Conservation (phyloP, 2,329 filamentous ascomycete genomes). For the Colletotrichum gigasporum region DNA sequence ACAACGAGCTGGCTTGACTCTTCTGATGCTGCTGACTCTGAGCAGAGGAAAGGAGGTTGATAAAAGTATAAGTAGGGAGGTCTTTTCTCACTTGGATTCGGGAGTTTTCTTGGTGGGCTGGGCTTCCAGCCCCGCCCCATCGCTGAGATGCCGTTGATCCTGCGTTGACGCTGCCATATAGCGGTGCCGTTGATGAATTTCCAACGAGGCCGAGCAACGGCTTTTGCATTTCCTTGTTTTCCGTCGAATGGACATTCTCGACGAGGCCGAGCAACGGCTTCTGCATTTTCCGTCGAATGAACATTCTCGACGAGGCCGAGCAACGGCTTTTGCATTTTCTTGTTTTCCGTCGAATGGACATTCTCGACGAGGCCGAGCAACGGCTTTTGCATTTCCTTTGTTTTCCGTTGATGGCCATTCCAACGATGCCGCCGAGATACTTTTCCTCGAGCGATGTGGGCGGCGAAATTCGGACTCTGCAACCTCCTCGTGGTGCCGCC, state of each 20-base stretch:
- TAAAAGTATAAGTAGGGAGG: not conserved
- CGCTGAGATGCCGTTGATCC: too few species aligned
- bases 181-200: not conserved
- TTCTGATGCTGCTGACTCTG: not conserved
- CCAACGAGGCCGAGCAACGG: not conserved
- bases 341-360: not conserved
- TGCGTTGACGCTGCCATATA: too few species aligned
- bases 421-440: not conserved
- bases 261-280: not conserved
- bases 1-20: not conserved
- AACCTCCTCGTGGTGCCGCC: conserved; percentile 28
- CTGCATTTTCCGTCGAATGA: not conserved
- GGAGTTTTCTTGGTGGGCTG: too few species aligned
- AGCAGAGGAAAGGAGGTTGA: not conserved
- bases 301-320: not conserved
- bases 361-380: not conserved
- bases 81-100: not conserved
- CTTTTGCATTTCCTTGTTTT: not conserved
- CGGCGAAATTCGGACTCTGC: conserved; percentile 27
- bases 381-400: not conserved
- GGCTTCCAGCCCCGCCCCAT: too few species aligned
- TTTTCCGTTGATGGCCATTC: not conserved
- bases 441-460: not conserved
- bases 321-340: not conserved
- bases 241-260: not conserved